These are phyloP conservation scores for sunflower (Helianthus annuus) DNA, from an alignment of 129 eudicot species.

Conservation along the genomic window DNA sequence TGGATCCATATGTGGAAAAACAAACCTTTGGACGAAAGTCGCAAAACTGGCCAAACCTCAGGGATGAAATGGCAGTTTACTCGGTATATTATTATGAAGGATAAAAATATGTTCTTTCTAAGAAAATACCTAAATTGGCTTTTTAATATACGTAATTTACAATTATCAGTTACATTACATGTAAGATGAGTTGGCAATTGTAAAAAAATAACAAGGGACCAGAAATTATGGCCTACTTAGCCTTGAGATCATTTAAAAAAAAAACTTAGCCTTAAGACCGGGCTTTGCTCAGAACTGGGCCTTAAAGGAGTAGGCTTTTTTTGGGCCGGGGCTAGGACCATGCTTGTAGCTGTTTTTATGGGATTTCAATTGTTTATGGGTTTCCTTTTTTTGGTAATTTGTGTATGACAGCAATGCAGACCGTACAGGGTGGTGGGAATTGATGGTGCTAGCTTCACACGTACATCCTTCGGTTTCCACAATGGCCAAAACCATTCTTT, in stretches of 20 bases:
- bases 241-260: too few species aligned
- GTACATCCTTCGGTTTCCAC: slow-evolving; percentile 96
- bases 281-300: too few species aligned
- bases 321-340: too few species aligned
- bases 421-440: slow-evolving; percentile 94
- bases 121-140: background rate
- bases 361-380: background rate
- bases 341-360: background rate
- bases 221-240: background rate
- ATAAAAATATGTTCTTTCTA: background rate
- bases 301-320: too few species aligned
- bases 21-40: too few species aligned
- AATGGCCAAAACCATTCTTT: slow-evolving; percentile 89
- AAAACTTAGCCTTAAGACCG: background rate
- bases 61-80: too few species aligned
- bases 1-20: too few species aligned
- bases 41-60: too few species aligned
- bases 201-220: background rate
- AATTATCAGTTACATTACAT: background rate
- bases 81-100: background rate
- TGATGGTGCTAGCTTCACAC: slow-evolving; percentile 76
- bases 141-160: background rate
- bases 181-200: background rate
- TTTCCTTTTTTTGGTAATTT: slow-evolving; percentile 21
- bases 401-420: slow-evolving; percentile 78